Evolutionary conservation across 2,329 filamentous ascomycete genomes (phyloP).

Genomic region (Diaporthe destruens): DNA sequence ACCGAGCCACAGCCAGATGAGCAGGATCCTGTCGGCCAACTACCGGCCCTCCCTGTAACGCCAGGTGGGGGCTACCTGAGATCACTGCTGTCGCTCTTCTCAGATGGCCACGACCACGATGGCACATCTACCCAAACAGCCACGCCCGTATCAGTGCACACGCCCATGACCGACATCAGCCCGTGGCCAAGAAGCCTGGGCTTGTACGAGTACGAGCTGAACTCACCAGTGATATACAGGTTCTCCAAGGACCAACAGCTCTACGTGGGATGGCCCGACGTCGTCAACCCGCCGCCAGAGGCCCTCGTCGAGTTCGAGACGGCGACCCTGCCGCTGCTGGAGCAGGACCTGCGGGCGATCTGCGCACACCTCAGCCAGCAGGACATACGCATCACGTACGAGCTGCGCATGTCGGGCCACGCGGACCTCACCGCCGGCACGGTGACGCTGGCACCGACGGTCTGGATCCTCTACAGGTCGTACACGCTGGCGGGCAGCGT

Average conservation of each 20-base stretch:
- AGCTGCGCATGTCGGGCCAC: slow-evolving; percentile 38
- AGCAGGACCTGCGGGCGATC: slow-evolving; percentile 32
- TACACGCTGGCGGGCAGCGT: not conserved
- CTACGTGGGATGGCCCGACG: slow-evolving; percentile 33
- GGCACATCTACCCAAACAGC: not conserved
- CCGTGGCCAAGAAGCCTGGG: not conserved
- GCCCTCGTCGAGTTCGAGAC: slow-evolving; percentile 38
- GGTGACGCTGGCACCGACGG: slow-evolving; percentile 28
- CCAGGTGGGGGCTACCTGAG: slow-evolving; percentile 35
- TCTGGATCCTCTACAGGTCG: slow-evolving; percentile 35
- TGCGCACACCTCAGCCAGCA: slow-evolving; percentile 37
- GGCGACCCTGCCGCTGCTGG: slow-evolving; percentile 34
- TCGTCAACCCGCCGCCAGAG: slow-evolving; percentile 22
- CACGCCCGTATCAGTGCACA: slow-evolving; percentile 13
- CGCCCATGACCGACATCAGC: slow-evolving; percentile 15
- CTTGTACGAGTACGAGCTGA: slow-evolving; percentile 12
- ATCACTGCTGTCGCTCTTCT: slow-evolving; percentile 32
- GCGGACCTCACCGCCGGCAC: slow-evolving; percentile 1
- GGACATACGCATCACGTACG: slow-evolving; percentile 33
- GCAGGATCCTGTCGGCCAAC: slow-evolving; percentile 2
- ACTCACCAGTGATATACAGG: slow-evolving; percentile 24
- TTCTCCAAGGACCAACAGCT: slow-evolving; percentile 22
- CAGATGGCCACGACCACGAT: not conserved
- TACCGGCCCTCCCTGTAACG: not conserved
- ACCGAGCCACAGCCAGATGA: slow-evolving; percentile 3